Evolutionary conservation across 23 red algal genomes (phyloP), one percentile per base, ranked within the genome.

Genomic region (Gracilaria vermiculophylla): DNA sequence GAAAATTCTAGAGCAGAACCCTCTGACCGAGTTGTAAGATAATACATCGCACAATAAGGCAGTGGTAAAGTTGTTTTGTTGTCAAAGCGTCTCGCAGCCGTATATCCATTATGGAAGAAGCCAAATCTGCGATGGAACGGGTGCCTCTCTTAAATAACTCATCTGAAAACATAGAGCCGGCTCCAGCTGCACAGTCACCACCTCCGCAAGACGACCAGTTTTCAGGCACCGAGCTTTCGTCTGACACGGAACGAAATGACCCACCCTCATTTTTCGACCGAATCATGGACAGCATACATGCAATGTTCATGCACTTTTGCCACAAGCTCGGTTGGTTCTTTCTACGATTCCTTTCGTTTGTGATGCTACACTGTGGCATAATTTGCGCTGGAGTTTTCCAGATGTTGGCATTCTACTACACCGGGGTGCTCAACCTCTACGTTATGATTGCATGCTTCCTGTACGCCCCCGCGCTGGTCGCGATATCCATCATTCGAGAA

Each of bases 371-470:
- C 20, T 43, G 55, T 32, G 81, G 81, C 27, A 73, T 86, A 24
- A 12, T 70, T 0, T 37, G 64, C 31, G 81, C 81, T 6, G 81
- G 57, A 51, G 28, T 73, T 51, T 44, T 86, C 28, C 61, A 86
- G 27, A 16, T 86, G 41, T 45, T 86, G 0, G 81, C 62, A 17
- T 86, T 70, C 42, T 86, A 86, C 60, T 86, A 86, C 81, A 72
- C 66, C 16, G 81, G 81, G 5, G 81, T 73, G 39, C n/a, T 73
- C 19, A 86, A 86, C 17, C 43, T 62, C 29, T 57, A 70, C 41
- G 62, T 73, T 32, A 25, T 86, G 14, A 4, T 69, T 32, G 81
- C 81, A 28, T 72, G 81, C 41, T n/a, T 53, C 31, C n/a, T 86
- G 5, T 86, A 86, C 36, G 62, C 66, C 14, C 81, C 81, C 3